A percentile compares a stretch with the other conserved stretches of the same genome.
These are phyloP conservation scores for Saccharomyces paradoxus DNA, from an alignment of 805 yeast species.

Conservation along the genomic window DNA sequence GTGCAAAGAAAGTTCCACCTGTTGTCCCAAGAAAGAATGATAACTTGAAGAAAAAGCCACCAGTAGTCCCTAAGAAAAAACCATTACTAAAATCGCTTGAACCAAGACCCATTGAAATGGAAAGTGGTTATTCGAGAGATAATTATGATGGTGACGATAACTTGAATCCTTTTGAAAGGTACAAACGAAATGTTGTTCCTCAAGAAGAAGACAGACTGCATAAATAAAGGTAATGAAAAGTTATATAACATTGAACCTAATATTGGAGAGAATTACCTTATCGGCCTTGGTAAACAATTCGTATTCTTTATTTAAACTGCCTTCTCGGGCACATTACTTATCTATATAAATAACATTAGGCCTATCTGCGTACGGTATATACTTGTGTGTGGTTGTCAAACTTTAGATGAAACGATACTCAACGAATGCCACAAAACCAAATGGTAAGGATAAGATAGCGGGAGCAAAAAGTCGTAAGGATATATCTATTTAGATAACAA, in stretches of 20 bases:
- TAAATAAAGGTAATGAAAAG: constrained; percentile 4
- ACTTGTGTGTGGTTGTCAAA: neutral
- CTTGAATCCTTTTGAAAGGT: constrained; percentile 32
- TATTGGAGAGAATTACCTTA: neutral
- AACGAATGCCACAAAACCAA: neutral
- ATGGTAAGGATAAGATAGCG: neutral
- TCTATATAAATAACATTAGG: neutral
- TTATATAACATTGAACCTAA: neutral
- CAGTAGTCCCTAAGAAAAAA: constrained; percentile 14
- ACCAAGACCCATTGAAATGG: neutral
- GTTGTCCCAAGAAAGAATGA: constrained; percentile 14
- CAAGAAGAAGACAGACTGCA: constrained; percentile 30
- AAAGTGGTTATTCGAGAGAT: neutral
- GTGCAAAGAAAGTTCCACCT: constrained; percentile 10
- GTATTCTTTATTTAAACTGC: neutral
- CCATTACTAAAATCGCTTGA: constrained; percentile 2
- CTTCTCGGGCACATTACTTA: neutral
- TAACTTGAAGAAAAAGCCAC: constrained; percentile 9
- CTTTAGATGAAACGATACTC: neutral
- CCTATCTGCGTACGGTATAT: neutral
- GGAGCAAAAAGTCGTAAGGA: neutral
- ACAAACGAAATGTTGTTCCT: constrained; percentile 34
- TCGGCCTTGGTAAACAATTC: neutral
- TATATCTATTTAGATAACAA: constrained; percentile 59
- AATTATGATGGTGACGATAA: constrained; percentile 14